These are phyloP conservation scores for Leucocoprinus birnbaumii DNA, from an alignment of 768 basidiomycete genomes.

Conservation along the genomic window DNA sequence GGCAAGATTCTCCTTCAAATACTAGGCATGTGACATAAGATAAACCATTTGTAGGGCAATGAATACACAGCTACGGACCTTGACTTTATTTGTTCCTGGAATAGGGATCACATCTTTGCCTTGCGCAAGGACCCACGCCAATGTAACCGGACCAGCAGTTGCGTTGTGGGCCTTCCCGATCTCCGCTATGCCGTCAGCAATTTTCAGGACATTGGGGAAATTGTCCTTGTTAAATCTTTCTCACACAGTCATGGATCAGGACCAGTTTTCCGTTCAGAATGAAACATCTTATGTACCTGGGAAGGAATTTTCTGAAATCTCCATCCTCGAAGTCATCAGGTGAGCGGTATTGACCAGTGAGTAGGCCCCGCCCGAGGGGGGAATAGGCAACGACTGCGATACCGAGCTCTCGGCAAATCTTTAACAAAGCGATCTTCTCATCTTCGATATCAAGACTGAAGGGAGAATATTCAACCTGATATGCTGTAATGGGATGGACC, in stretches of 20 bases:
- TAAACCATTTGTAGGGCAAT: neutral
- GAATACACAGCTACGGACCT: slow-evolving; percentile 20
- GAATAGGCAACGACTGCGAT: slow-evolving; percentile 48
- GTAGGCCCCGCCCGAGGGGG: slow-evolving; percentile 50
- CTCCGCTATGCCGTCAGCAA: slow-evolving; percentile 35
- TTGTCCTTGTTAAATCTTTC: slow-evolving; percentile 28
- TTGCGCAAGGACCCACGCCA: slow-evolving; percentile 51
- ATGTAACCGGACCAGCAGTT: slow-evolving; percentile 42
- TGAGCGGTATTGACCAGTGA: slow-evolving; percentile 42
- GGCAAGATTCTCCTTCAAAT: slow-evolving; percentile 42
- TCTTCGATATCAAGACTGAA: slow-evolving; percentile 47
- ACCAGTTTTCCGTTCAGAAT: no score
- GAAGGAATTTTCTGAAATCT: slow-evolving; percentile 37
- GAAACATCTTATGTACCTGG: slow-evolving; percentile 21
- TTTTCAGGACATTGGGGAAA: slow-evolving; percentile 43
- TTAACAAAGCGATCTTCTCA: slow-evolving; percentile 35
- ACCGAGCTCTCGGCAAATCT: slow-evolving; percentile 45
- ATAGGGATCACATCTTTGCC: slow-evolving; percentile 45
- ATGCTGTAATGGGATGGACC: slow-evolving; percentile 45
- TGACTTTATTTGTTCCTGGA: slow-evolving; percentile 42
- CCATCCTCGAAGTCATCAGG: slow-evolving; percentile 33
- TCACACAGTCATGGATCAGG: neutral
- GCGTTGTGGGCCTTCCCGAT: slow-evolving; percentile 37
- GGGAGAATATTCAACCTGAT: slow-evolving; percentile 52
- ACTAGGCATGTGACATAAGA: slow-evolving; percentile 15